phyloP scores from a whole-genome alignment of 352 stramenopile species.

The Pythium folliculosum region DNA sequence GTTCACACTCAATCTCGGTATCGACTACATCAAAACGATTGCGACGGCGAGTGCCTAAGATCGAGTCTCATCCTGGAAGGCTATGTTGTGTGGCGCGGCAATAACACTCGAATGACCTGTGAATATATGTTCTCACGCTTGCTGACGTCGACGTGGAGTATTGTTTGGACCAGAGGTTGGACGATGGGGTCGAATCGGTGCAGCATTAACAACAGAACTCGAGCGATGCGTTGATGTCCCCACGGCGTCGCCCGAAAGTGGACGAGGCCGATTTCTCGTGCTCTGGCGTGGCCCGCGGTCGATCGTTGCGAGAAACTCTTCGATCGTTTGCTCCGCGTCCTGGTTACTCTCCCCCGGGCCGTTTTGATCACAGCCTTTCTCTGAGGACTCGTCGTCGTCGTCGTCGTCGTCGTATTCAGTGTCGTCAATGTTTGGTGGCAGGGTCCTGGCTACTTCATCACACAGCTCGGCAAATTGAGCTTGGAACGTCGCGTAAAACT shows the following conservation, averaged over 20 bases:
- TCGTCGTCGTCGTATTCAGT: not conserved
- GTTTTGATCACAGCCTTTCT: not conserved
- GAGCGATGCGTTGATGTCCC: not conserved
- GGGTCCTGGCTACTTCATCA: slow-evolving; percentile 29
- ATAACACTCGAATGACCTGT: not conserved
- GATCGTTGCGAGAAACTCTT: slow-evolving; percentile 25
- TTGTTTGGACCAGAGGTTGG: slow-evolving; percentile 4
- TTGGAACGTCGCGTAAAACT: slow-evolving; percentile 34
- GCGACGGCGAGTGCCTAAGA: not conserved
- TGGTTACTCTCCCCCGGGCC: not conserved
- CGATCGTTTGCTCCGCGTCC: slow-evolving; percentile 19
- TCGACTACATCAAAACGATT: slow-evolving; percentile 12
- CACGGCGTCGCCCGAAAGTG: not conserved
- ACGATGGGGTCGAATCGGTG: slow-evolving; percentile 8
- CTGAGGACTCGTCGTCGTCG: not conserved
- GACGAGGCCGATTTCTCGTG: not conserved
- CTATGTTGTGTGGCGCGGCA: not conserved
- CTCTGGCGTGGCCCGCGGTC: slow-evolving; percentile 2
- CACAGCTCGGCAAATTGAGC: slow-evolving; percentile 39
- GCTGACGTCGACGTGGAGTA: not conserved
- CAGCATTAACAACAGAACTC: not conserved
- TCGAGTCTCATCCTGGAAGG: no score
- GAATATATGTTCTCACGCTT: not conserved
- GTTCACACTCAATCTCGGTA: slow-evolving; percentile 7
- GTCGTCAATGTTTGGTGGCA: slow-evolving; percentile 10